phyloP scores from a whole-genome alignment of 2,329 filamentous ascomycete genomes.

The Trichoderma oligosporum region DNA sequence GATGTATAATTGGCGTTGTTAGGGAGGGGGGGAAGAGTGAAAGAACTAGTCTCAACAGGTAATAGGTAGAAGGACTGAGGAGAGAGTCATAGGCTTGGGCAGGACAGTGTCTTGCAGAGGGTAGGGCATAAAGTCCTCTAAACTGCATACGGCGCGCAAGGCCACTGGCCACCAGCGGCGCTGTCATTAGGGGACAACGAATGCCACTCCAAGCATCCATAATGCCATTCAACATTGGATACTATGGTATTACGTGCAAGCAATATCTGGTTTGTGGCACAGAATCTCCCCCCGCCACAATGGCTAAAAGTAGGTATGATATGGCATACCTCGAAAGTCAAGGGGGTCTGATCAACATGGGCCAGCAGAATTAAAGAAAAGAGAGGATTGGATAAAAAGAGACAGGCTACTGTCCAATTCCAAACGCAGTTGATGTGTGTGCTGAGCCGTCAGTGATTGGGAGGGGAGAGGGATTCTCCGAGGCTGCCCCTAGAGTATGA shows the following conservation, averaged over 20 bases:
- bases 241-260: slow-evolving; percentile 12
- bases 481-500: background rate
- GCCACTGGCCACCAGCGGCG: slow-evolving; percentile 8
- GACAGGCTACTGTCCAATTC: background rate
- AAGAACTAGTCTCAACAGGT: slow-evolving; percentile 17
- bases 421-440: background rate
- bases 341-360: slow-evolving; percentile 10
- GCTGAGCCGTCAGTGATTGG: background rate
- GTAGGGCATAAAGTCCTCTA: slow-evolving; percentile 16
- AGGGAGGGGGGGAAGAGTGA: slow-evolving; percentile 11
- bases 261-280: background rate
- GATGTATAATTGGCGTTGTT: slow-evolving; percentile 4
- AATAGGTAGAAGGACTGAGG: slow-evolving; percentile 1
- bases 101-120: slow-evolving; percentile 7
- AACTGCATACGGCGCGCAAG: slow-evolving; percentile 14
- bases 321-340: slow-evolving; percentile 6
- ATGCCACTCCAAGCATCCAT: slow-evolving; percentile 6
- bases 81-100: slow-evolving; percentile 14
- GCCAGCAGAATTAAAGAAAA: background rate
- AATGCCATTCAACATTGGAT: slow-evolving; percentile 14
- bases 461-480: background rate
- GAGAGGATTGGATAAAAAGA: background rate
- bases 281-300: background rate
- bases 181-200: slow-evolving; percentile 8
- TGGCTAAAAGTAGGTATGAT: slow-evolving; percentile 3